Evolutionary conservation across 2,329 filamentous ascomycete genomes (phyloP).

Genomic region (Acephala macrosclerotiorum): DNA sequence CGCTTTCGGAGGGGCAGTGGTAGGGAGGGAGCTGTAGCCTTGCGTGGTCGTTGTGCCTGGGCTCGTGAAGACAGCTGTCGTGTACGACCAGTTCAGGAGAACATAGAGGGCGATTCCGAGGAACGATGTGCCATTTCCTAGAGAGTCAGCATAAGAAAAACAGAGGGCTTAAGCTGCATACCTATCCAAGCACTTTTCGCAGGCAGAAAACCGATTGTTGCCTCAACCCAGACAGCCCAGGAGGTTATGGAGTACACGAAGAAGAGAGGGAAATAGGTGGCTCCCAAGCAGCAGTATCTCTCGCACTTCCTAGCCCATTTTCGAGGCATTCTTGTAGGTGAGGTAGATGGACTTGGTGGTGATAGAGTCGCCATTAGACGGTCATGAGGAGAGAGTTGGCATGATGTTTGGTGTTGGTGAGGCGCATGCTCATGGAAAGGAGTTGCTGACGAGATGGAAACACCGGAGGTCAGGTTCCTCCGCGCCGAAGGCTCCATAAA

Average conservation of each 20-base stretch:
- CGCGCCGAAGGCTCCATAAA: not conserved
- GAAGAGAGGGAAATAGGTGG: constrained; percentile 83
- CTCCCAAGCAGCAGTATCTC: constrained; percentile 80
- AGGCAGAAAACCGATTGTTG: constrained; percentile 70
- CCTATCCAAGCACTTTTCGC: constrained; percentile 64
- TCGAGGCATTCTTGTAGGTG: constrained; percentile 58
- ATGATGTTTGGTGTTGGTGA: constrained; percentile 11
- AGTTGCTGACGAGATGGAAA: constrained; percentile 5
- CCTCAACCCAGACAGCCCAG: constrained; percentile 91
- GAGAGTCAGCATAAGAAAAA: constrained; percentile 23
- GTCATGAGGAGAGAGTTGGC: not conserved
- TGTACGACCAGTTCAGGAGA: constrained; percentile 89
- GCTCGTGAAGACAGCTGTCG: constrained; percentile 89
- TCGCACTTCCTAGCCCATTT: constrained; percentile 75
- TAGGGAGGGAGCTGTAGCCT: constrained; percentile 84
- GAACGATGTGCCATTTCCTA: constrained; percentile 63
- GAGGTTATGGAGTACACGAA: constrained; percentile 92
- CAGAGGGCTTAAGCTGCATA: constrained; percentile 45
- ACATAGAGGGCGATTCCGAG: constrained; percentile 76
- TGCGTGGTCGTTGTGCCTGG: constrained; percentile 73
- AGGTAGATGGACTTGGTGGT: constrained; percentile 22
- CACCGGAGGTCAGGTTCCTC: not conserved
- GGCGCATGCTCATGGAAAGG: not conserved
- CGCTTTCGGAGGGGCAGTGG: constrained; percentile 65
- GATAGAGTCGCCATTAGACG: constrained; percentile 16